Evolutionary conservation across 108 stramenopile genomes (phyloP).

Genomic region (Epithemia pelagica): DNA sequence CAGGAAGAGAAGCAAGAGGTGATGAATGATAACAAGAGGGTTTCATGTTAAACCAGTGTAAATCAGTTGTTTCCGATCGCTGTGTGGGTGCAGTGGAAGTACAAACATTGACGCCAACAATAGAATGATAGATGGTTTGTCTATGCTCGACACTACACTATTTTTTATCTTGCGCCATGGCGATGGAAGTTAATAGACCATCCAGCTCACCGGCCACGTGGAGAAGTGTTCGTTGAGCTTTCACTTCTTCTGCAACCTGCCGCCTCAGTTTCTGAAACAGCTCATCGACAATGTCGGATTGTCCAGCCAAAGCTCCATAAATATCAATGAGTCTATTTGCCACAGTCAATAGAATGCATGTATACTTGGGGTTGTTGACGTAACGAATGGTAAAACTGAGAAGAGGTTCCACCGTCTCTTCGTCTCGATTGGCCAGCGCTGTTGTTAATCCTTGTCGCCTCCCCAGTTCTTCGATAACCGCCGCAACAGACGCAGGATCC

Average conservation of each 20-base stretch:
- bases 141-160: no score
- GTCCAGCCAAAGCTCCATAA: slow-evolving; percentile 44
- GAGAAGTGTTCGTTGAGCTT: slow-evolving; percentile 48
- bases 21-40: no score
- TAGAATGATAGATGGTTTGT: background rate
- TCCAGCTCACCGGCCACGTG: slow-evolving; percentile 74
- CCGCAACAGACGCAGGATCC: slow-evolving; percentile 62
- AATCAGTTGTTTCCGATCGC: no score
- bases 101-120: background rate
- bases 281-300: slow-evolving; percentile 77
- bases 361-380: slow-evolving; percentile 66
- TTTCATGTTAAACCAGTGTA: no score
- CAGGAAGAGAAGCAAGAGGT: background rate
- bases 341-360: slow-evolving; percentile 58
- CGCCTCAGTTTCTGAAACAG: slow-evolving; percentile 72
- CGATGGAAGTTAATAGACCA: slow-evolving; percentile 6
- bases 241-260: slow-evolving; percentile 61
- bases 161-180: background rate
- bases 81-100: background rate
- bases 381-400: slow-evolving; percentile 76
- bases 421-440: slow-evolving; percentile 81
- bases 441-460: slow-evolving; percentile 66
- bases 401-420: slow-evolving; percentile 77
- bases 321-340: slow-evolving; percentile 41
- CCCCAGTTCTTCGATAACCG: slow-evolving; percentile 82